Evolutionary conservation across 805 yeast species (phyloP).

Genomic region (Suhomyces canberraensis): DNA sequence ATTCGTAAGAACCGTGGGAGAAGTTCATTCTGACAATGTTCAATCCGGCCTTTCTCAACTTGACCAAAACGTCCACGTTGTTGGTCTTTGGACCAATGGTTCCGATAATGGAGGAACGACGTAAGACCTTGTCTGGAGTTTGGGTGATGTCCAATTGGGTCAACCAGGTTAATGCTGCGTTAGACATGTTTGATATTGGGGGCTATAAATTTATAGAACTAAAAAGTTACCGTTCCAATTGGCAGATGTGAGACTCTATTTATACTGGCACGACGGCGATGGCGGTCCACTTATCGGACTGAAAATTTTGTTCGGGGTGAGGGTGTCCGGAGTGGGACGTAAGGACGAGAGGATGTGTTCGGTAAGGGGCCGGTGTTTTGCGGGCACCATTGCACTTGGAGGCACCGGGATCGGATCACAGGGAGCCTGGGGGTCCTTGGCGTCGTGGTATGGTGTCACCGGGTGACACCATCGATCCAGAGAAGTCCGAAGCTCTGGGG

Average conservation of each 20-base stretch:
- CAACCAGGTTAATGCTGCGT: constrained; percentile 71
- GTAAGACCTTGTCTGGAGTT: constrained; percentile 73
- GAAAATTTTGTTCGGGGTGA: constrained; percentile 6
- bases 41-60: constrained; percentile 93
- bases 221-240: not conserved
- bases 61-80: constrained; percentile 75
- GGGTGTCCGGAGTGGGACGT: constrained; percentile 6
- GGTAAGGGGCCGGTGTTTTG: too few species aligned
- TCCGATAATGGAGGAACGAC: constrained; percentile 97
- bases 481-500: too few species aligned
- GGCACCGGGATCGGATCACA: too few species aligned
- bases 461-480: too few species aligned
- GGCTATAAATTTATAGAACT: constrained; percentile 1
- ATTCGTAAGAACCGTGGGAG: constrained; percentile 96
- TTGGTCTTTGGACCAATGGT: constrained; percentile 99
- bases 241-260: constrained; percentile 2
- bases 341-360: not conserved
- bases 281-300: not conserved
- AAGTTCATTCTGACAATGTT: constrained; percentile 99
- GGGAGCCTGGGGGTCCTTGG: too few species aligned
- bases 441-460: too few species aligned
- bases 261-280: constrained; percentile 4
- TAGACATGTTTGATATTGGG: constrained; percentile 28
- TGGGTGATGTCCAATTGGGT: constrained; percentile 68
- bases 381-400: too few species aligned